Evolutionary conservation across 352 stramenopile species (phyloP).

Genomic region (Phytophthora pistaciae): DNA sequence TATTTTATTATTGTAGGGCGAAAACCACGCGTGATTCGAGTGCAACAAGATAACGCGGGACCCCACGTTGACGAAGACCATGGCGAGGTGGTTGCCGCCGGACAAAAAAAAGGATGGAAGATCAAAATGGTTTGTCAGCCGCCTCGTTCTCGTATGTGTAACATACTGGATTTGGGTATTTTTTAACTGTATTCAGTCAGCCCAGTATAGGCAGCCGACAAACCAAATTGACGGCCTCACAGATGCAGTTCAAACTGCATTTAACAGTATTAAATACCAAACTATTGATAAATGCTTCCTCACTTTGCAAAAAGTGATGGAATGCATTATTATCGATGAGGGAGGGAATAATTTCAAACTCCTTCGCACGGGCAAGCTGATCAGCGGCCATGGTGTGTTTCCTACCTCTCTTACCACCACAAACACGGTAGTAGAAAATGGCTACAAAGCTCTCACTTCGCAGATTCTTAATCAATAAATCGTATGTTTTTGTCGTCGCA

Average conservation of each 20-base stretch:
- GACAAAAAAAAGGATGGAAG: conserved; percentile 3
- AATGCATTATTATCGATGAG: background rate
- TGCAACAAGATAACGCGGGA: conserved; percentile 18
- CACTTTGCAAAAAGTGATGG: conserved; percentile 16
- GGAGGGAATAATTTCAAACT: conserved; percentile 9
- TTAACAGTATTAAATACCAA: conserved; percentile 1
- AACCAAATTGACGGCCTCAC: background rate
- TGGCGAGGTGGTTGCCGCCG: conserved; percentile 8
- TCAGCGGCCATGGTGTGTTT: too few relatives aligned
- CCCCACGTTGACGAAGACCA: conserved; percentile 15
- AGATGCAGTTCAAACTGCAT: background rate
- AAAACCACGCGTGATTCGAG: conserved; percentile 9
- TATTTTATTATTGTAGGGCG: conserved; percentile 3
- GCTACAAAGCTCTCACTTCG: too few relatives aligned
- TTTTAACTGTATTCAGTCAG: conserved; percentile 14
- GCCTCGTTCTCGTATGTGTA: background rate
- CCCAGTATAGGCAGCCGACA: background rate
- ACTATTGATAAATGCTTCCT: conserved; percentile 8
- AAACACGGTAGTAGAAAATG: too few relatives aligned
- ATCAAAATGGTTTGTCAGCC: conserved; percentile 20
- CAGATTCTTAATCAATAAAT: too few relatives aligned
- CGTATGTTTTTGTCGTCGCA: too few relatives aligned
- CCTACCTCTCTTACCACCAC: too few relatives aligned
- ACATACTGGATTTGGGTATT: conserved; percentile 11
- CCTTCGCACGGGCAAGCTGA: conserved; percentile 1